Evolutionary conservation across 2,329 filamentous ascomycete species (phyloP).

Genomic region (Ophiocordyceps camponoti-leonardi): DNA sequence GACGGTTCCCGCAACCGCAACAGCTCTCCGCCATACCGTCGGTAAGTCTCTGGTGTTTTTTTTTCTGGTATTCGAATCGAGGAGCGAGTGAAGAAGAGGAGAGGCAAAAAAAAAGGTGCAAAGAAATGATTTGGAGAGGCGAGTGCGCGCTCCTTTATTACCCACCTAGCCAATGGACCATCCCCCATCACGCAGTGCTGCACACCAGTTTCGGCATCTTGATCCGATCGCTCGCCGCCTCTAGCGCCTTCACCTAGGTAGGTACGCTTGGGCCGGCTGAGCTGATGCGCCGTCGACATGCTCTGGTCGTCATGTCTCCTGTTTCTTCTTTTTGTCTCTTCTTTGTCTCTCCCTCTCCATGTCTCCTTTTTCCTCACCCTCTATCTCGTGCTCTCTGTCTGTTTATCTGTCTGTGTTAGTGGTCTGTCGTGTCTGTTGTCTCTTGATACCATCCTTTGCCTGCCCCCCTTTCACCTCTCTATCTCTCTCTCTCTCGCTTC

Average conservation of each 20-base stretch:
- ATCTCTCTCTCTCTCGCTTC: no score
- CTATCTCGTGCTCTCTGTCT: no score
- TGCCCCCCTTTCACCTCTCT: no score
- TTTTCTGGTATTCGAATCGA: neutral
- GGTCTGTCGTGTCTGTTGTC: no score
- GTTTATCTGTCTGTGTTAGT: no score
- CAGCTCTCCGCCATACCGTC: slow-evolving; percentile 30
- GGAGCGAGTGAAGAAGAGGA: neutral
- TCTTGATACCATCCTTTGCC: no score
- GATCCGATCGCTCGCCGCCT: neutral
- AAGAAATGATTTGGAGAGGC: neutral
- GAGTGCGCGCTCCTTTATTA: neutral
- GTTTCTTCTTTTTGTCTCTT: neutral
- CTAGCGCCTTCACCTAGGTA: neutral
- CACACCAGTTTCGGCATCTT: slow-evolving; percentile 2
- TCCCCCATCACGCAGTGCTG: neutral
- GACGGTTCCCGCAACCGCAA: slow-evolving; percentile 23
- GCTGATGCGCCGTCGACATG: no score
- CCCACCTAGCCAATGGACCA: neutral
- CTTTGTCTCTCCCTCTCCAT: no score
- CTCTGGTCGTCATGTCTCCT: no score
- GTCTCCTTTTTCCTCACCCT: no score
- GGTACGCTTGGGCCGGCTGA: no score
- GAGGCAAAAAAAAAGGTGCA: no score
- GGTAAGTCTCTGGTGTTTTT: slow-evolving; percentile 17